Evolutionary conservation across 805 yeast species (phyloP), one percentile per base, ranked within the genome.

Genomic region (Ogataea henricii): DNA sequence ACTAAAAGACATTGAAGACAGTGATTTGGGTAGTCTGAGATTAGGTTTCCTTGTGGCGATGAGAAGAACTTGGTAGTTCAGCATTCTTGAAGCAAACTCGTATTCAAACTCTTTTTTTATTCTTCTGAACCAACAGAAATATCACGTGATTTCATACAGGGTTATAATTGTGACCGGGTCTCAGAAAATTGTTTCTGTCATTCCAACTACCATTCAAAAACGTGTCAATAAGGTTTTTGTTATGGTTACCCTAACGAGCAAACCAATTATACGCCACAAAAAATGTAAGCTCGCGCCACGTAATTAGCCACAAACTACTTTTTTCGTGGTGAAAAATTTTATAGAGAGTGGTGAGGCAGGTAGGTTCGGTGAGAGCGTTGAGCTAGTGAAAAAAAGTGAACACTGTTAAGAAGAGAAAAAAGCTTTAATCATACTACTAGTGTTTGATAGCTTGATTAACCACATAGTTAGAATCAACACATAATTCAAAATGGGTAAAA

Each of bases 401-500:
- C 21, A 22, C 35, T 20, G 27, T 33, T 33, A 34, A 42, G 21
- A 22, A 30, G 26, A n/a, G n/a, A 27, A 25, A 26, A 40, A 22
- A 27, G 36, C 38, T 42, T 42, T 32, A 14, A 23, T 14, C 25
- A 29, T 20, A 26, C 3, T 20, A 40, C 4, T 34, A 42, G 39
- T 32, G 25, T 42, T 34, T 26, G 37, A 22, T 25, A 42, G 23
- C 39, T 42, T 30, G 44, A 21, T 34, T 34, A 25, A 42, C 45
- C 38, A 22, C 10, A 42, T 25, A 42, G 37, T 32, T 33, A 39
- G 25, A 39, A 25, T 39, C 45, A 47, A 32, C 22, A 55, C 45
- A 58, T 63, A 58, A 59, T 57, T 57, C 64, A 72, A 70, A 64
- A 73, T 73, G 78, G 78, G 78, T 73, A 73, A 73, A 71, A 72